Conservation (phyloP, 2,329 filamentous ascomycete genomes). For the Talaromyces sp. region DNA sequence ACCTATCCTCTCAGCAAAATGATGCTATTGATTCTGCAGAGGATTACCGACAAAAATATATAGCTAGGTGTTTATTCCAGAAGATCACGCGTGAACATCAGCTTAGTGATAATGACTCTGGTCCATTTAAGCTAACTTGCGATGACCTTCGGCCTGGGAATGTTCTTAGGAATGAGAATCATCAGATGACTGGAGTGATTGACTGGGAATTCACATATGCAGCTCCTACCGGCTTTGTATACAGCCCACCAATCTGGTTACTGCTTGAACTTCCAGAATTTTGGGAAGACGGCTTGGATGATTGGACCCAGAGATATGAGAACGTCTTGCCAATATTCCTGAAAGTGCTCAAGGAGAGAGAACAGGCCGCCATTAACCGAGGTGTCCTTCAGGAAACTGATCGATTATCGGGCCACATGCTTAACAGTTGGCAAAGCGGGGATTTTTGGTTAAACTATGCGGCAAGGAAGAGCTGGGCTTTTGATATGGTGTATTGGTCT, state of each 20-base stretch:
- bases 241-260: slow-evolving; percentile 25
- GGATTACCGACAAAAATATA: slow-evolving; percentile 20
- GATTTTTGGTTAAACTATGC: slow-evolving; percentile 22
- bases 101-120: slow-evolving; percentile 21
- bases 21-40: slow-evolving; percentile 28
- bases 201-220: slow-evolving; percentile 29
- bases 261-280: slow-evolving; percentile 24
- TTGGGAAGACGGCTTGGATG: slow-evolving; percentile 33
- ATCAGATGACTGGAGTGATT: slow-evolving; percentile 20
- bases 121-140: slow-evolving; percentile 23
- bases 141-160: slow-evolving; percentile 28
- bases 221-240: slow-evolving; percentile 22
- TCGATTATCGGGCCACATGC: slow-evolving; percentile 18
- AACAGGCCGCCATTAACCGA: slow-evolving; percentile 13
- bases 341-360: slow-evolving; percentile 14
- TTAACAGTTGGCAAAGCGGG: slow-evolving; percentile 21
- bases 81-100: slow-evolving; percentile 19
- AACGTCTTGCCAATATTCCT: slow-evolving; percentile 21
- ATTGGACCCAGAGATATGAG: slow-evolving; percentile 33
- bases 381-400: slow-evolving; percentile 5
- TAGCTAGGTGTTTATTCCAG: slow-evolving; percentile 21
- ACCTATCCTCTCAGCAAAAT: slow-evolving; percentile 38
- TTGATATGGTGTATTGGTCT: slow-evolving; percentile 23
- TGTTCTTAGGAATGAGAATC: slow-evolving; percentile 22
- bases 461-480: slow-evolving; percentile 20